phyloP scores from a whole-genome alignment of 192 early-diverging fungal genomes.

The Dispira simplex region DNA sequence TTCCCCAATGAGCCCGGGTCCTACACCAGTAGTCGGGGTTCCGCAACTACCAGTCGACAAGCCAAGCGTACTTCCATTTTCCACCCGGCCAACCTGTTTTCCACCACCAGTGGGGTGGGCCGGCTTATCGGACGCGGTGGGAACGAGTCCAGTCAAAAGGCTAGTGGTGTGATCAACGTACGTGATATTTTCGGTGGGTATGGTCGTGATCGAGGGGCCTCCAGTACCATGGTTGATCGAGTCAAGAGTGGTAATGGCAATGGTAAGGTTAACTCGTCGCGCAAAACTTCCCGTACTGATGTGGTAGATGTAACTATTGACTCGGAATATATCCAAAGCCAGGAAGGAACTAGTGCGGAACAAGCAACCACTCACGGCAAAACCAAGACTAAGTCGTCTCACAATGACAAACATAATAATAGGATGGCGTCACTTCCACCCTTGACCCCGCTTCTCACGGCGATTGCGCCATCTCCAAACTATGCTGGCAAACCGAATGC shows the following conservation, averaged over 20 bases:
- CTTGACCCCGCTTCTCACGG: background rate
- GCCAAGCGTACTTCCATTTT: conserved; percentile 5
- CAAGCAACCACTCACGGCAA: background rate
- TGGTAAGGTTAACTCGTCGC: background rate
- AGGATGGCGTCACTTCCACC: background rate
- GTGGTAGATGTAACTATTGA: background rate
- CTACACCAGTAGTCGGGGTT: background rate
- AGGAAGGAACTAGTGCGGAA: background rate
- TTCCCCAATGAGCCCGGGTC: background rate
- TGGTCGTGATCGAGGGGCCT: background rate
- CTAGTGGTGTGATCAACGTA: background rate
- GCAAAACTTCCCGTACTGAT: background rate
- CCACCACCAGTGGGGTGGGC: background rate
- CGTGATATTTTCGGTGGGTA: background rate
- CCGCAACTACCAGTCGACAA: background rate
- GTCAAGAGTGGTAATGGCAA: background rate
- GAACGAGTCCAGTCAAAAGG: background rate
- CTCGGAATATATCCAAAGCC: background rate
- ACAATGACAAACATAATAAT: background rate
- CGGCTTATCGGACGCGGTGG: conserved; percentile 3
- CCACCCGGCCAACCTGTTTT: conserved; percentile 8
- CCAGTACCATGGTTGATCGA: background rate
- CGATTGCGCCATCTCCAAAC: background rate
- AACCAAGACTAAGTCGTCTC: background rate
- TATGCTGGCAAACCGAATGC: background rate